Base-by-base conservation (phyloP, 2,329 filamentous ascomycete species). In the Aspergillus luchuensis region DNA sequence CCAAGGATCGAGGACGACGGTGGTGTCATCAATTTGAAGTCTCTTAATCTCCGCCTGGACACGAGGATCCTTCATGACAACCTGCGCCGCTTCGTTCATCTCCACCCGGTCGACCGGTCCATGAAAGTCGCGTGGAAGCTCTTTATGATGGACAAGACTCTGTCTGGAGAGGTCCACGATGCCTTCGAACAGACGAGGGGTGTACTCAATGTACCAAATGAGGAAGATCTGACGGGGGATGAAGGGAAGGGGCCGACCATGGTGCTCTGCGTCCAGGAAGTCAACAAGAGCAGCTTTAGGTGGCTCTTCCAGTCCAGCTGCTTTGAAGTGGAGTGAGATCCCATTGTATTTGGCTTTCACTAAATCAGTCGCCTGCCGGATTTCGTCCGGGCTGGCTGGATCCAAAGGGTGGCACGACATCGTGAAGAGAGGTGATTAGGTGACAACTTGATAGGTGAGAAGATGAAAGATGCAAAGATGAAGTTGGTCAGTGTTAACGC, bases 1-100 rank as follows among this genome's bases (percentile, higher is more conserved):
- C 59, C 59, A 61, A 8, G 59, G 59, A 10, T 61, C 59, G 8
- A 30, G 23, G 3, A 56, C 43, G 2, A 61, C 55, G 3, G 39
- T 51, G 49, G n/a, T 17, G 2, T 13, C 11, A 19, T 51, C 25
- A n/a, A 33, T 30, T 21, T 51, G 5, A 5, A 33, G 28, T 8
- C 17, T 25, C 10, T 5, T 19, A 11, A 30, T 21, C 49, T 51
- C 17, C 5, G 11, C 8, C 33, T 19, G 28, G 4, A 21, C n/a
- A 17, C 8, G 4, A 21, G 10, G 19, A 5, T 51, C 25, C 19
- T 15, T 17, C 28, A 17, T 4, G n/a, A 36, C 17, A 51, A 33
- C 17, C 10, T 51, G 25, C 11, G 49, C 25, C 8, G 25, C 25
- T 19, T 51, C n/a, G 33, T 51, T 33, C 25, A 51, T 33, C 48